These are phyloP conservation scores for Xylaria arbuscula DNA, from an alignment of 2,329 filamentous ascomycete species.

Conservation along the genomic window DNA sequence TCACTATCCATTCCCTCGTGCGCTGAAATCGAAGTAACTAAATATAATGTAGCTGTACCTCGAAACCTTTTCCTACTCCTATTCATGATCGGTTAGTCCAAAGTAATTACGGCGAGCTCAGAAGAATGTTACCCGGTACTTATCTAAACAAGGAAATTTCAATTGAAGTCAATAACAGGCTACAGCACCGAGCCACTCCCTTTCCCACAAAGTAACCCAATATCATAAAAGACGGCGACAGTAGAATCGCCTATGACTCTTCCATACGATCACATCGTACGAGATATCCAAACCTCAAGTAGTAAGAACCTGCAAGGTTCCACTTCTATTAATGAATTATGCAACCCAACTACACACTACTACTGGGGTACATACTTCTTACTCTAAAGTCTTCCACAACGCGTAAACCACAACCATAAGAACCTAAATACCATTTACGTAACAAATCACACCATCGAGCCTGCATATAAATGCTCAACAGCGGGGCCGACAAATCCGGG, in stretches of 20 bases:
- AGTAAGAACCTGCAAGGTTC: not conserved
- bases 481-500: slow-evolving; percentile 8
- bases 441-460: not conserved
- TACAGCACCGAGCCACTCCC: not conserved
- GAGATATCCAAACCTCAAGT: not conserved
- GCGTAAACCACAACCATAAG: not conserved
- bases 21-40: too few species aligned
- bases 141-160: not conserved
- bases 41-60: too few species aligned
- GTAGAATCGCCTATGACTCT: not conserved
- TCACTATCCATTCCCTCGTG: too few species aligned
- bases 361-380: not conserved
- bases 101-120: too few species aligned
- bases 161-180: not conserved
- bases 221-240: not conserved
- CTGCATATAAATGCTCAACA: not conserved
- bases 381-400: not conserved
- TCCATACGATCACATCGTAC: not conserved
- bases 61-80: too few species aligned
- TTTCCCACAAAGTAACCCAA: not conserved
- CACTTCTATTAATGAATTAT: slow-evolving; percentile 5
- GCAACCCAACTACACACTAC: not conserved
- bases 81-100: too few species aligned
- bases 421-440: slow-evolving; percentile 10
- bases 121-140: too few species aligned